Conservation (phyloP, 371 early-diverging fungal species). For the Syncephalastrum monosporum region DNA sequence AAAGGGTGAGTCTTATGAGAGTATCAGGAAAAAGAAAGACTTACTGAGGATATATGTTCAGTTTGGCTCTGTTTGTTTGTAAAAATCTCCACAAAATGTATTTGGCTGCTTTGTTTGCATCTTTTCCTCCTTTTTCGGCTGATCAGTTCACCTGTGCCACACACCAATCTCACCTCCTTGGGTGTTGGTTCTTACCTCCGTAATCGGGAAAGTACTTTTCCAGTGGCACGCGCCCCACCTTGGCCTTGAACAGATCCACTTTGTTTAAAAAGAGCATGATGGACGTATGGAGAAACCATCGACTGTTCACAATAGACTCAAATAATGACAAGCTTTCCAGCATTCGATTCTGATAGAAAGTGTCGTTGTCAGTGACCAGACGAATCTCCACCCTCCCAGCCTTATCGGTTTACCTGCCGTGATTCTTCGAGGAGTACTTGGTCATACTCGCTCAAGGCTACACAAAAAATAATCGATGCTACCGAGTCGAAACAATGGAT, state of each 20-base stretch:
- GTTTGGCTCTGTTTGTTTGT: slow-evolving; percentile 65
- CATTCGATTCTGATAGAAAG: slow-evolving; percentile 77
- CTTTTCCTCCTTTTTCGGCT: slow-evolving; percentile 50
- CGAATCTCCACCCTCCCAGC: neutral
- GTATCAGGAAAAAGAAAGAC: slow-evolving; percentile 12
- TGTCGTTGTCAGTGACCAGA: slow-evolving; percentile 16
- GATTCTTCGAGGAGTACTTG: slow-evolving; percentile 74
- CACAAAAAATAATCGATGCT: slow-evolving; percentile 70
- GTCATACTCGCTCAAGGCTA: slow-evolving; percentile 70
- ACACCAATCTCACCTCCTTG: too few species aligned
- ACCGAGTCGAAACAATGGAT: slow-evolving; percentile 87
- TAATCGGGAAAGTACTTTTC: slow-evolving; percentile 62
- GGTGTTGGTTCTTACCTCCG: slow-evolving; percentile 32
- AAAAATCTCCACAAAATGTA: slow-evolving; percentile 73
- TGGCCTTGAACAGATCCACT: slow-evolving; percentile 71
- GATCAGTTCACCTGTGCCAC: too few species aligned
- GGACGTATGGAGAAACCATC: slow-evolving; percentile 62
- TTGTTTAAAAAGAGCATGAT: slow-evolving; percentile 84
- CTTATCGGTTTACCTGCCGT: slow-evolving; percentile 44
- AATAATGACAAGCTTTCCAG: slow-evolving; percentile 78
- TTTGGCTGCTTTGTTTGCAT: slow-evolving; percentile 70
- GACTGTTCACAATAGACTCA: slow-evolving; percentile 74
- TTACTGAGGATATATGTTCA: slow-evolving; percentile 76
- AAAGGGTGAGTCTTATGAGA: neutral
- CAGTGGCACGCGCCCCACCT: slow-evolving; percentile 53